Conservation (phyloP, 2,329 filamentous ascomycete species). For the Venturia oleaginea region DNA sequence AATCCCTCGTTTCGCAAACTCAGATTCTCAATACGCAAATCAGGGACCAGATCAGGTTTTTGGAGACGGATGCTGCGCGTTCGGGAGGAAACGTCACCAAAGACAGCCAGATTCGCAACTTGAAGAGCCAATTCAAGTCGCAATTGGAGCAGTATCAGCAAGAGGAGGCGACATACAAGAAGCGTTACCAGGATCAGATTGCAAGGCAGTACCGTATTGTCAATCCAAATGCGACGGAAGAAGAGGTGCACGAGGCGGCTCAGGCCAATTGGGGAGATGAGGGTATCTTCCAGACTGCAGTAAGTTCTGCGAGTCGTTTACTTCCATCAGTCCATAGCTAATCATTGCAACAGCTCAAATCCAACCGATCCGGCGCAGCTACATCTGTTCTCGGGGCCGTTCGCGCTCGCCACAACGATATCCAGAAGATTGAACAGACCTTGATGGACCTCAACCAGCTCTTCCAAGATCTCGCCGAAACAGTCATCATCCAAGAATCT, state of each 20-base stretch:
- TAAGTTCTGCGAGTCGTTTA: conserved; percentile 42
- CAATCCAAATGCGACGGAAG: conserved; percentile 68
- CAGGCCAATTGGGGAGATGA: conserved; percentile 67
- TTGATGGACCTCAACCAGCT: conserved; percentile 60
- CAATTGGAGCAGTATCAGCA: conserved; percentile 61
- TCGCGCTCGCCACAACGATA: conserved; percentile 73
- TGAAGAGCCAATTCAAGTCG: conserved; percentile 64
- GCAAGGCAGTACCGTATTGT: conserved; percentile 73
- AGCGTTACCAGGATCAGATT: conserved; percentile 68
- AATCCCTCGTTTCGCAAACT: conserved; percentile 59
- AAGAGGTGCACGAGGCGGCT: conserved; percentile 59
- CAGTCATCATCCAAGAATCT: conserved; percentile 63
- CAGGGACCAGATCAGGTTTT: conserved; percentile 67
- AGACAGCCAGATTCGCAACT: conserved; percentile 56
- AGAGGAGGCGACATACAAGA: conserved; percentile 62
- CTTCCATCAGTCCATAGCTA: too few species aligned
- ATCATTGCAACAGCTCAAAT: conserved; percentile 50
- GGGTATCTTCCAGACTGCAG: conserved; percentile 73
- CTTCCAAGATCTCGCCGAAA: conserved; percentile 65
- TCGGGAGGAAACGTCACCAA: conserved; percentile 58
- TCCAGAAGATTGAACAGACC: conserved; percentile 70
- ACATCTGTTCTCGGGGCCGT: conserved; percentile 67
- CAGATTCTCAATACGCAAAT: conserved; percentile 66
- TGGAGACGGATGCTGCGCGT: conserved; percentile 61
- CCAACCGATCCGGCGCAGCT: conserved; percentile 65